A percentile compares a stretch with the other conserved stretches of the same genome.
Conservation (phyloP, 2,329 filamentous ascomycete species). For the Zarea fungicola region DNA sequence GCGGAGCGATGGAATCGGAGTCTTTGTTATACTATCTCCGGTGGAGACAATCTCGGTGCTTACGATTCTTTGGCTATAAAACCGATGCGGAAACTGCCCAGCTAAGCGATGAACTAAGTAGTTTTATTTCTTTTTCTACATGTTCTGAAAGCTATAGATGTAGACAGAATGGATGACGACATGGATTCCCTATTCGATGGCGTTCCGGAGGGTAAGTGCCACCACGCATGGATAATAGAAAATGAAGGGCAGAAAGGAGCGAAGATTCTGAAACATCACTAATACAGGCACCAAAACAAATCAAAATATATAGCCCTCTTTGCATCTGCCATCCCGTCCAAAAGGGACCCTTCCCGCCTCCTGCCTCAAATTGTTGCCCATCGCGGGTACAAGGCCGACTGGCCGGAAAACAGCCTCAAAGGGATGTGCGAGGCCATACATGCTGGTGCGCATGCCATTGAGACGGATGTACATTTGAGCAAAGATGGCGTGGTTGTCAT, state of each 20-base stretch:
- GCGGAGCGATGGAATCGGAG: too few relatives aligned
- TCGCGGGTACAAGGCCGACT: constrained; percentile 70
- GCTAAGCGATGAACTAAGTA: too few relatives aligned
- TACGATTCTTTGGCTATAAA: too few relatives aligned
- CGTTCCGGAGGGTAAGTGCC: neutral
- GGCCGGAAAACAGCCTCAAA: constrained; percentile 80
- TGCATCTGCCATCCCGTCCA: constrained; percentile 27
- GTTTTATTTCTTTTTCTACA: too few relatives aligned
- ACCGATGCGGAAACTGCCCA: too few relatives aligned
- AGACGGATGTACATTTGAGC: constrained; percentile 83
- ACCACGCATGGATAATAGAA: neutral
- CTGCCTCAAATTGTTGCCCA: constrained; percentile 72
- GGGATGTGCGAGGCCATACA: constrained; percentile 70
- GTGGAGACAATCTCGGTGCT: too few relatives aligned
- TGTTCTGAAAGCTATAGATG: too few relatives aligned
- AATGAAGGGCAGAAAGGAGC: neutral
- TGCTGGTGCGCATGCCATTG: constrained; percentile 72
- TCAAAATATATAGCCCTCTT: constrained; percentile 24
- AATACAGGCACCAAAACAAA: neutral
- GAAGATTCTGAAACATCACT: too few relatives aligned
- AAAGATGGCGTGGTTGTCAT: constrained; percentile 80
- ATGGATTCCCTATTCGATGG: neutral
- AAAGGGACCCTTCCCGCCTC: constrained; percentile 20
- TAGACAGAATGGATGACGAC: neutral
- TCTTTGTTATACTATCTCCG: too few relatives aligned